phyloP scores from a whole-genome alignment of 176 grass and related monocot genomes.

The Aegilops bicornis region DNA sequence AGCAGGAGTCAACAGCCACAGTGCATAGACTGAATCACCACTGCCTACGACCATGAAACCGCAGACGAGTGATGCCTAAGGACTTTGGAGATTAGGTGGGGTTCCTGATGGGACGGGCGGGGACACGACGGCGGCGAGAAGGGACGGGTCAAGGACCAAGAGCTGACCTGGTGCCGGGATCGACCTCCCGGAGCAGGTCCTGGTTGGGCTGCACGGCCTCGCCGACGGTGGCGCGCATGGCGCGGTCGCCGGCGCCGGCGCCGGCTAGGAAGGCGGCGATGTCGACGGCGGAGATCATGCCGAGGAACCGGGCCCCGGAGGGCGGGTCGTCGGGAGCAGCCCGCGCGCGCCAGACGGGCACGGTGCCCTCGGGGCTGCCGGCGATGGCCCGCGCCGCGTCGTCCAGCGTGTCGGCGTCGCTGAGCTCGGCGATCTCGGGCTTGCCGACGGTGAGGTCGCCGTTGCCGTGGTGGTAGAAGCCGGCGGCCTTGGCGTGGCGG shows the following conservation, averaged over 20 bases:
- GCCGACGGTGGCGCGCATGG: constrained; percentile 49
- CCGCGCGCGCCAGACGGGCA: constrained; percentile 59
- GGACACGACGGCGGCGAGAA: neutral
- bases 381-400: constrained; percentile 71
- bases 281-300: constrained; percentile 87
- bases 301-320: constrained; percentile 59
- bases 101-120: neutral
- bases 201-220: constrained; percentile 63
- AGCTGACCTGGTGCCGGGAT: constrained; percentile 84
- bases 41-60: neutral
- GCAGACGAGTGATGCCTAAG: neutral
- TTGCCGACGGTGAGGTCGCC: constrained; percentile 92
- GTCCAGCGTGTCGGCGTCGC: constrained; percentile 68
- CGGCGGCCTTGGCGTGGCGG: constrained; percentile 41
- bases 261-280: constrained; percentile 70
- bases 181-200: constrained; percentile 69
- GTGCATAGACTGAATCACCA: neutral
- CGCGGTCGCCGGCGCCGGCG: constrained; percentile 40
- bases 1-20: neutral
- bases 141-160: too few relatives aligned
- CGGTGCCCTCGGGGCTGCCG: constrained; percentile 63
- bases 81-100: neutral
- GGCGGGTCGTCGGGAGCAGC: constrained; percentile 35
- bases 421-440: constrained; percentile 64
- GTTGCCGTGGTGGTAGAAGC: constrained; percentile 91